A percentile compares a stretch with the other conserved stretches of the same genome.
phyloP scores from a whole-genome alignment of 2,329 filamentous ascomycete species.

The Hypomyces perniciosus region DNA sequence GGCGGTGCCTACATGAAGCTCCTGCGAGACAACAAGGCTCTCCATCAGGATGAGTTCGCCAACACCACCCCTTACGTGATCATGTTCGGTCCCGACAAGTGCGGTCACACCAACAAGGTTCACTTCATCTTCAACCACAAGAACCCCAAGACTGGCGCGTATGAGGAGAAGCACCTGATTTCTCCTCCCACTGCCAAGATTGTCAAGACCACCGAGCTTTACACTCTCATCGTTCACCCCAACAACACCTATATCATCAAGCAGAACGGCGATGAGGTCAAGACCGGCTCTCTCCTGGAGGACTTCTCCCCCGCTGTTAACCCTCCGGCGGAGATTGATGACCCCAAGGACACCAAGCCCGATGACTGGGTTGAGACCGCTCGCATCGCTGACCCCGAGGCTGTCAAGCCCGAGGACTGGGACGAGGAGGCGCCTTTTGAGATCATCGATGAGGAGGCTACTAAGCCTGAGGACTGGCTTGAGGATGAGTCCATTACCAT shows the following conservation, averaged over 20 bases:
- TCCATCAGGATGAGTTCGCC: conserved; percentile 95
- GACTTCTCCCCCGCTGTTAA: conserved; percentile 94
- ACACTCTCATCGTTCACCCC: conserved; percentile 92
- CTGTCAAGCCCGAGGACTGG: conserved; percentile 97
- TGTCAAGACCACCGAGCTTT: conserved; percentile 86
- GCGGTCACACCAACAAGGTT: conserved; percentile 97
- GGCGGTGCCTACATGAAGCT: conserved; percentile 99
- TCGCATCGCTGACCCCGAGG: conserved; percentile 85
- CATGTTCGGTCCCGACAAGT: conserved; percentile 99
- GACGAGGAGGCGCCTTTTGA: conserved; percentile 97
- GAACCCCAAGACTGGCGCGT: conserved; percentile 99
- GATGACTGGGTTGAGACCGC: conserved; percentile 93
- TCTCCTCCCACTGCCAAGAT: conserved; percentile 79
- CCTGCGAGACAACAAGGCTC: conserved; percentile 92
- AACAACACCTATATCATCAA: conserved; percentile 93
- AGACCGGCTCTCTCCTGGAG: conserved; percentile 86
- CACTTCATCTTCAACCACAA: conserved; percentile 99
- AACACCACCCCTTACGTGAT: conserved; percentile 97
- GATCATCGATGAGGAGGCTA: conserved; percentile 88
- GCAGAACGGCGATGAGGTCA: conserved; percentile 83
- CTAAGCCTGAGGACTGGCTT: conserved; percentile 92
- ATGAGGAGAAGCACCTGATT: conserved; percentile 98
- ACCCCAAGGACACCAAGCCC: conserved; percentile 88
- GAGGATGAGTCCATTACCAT: conserved; percentile 78
- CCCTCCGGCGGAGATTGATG: conserved; percentile 90